Conservation (phyloP, 108 stramenopile genomes). For the Conticribra weissflogii region DNA sequence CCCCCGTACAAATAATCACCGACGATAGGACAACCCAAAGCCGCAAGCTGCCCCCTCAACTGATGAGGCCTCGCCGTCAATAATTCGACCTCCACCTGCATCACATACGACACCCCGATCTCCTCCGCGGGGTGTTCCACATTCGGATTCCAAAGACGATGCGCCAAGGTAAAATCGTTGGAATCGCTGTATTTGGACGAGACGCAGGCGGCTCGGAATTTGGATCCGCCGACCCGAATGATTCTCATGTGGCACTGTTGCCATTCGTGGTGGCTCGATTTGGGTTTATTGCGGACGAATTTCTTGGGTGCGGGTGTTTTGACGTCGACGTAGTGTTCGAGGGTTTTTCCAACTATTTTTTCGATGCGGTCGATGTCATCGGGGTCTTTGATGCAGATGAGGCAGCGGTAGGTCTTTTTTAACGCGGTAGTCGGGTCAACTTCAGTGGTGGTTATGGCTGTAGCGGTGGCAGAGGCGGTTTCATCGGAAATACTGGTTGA, state of each 20-base stretch:
- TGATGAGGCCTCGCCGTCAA: constrained; percentile 53
- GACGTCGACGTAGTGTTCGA: constrained; percentile 47
- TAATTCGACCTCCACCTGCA: constrained; percentile 52
- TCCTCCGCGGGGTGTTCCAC: constrained; percentile 31
- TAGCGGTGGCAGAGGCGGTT: not conserved
- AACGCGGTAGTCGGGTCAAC: not conserved
- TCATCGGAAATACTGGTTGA: too few relatives aligned
- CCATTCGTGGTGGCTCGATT: constrained; percentile 20
- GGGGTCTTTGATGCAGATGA: constrained; percentile 51
- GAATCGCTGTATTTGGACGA: constrained; percentile 41
- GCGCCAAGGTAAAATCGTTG: constrained; percentile 40
- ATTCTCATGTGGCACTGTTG: constrained; percentile 49
- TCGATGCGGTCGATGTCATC: constrained; percentile 47
- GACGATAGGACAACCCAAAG: constrained; percentile 57
- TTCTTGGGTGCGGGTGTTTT: constrained; percentile 48
- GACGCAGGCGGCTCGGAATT: constrained; percentile 49
- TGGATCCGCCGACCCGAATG: constrained; percentile 30
- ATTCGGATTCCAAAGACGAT: constrained; percentile 45
- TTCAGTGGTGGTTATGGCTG: not conserved
- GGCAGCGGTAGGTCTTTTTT: constrained; percentile 46
- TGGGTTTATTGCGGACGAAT: constrained; percentile 45
- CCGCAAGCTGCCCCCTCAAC: constrained; percentile 52
- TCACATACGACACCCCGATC: constrained; percentile 38
- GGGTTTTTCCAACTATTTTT: constrained; percentile 21
- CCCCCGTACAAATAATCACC: constrained; percentile 49